Percentiles rank a stretch among this genome's conserved stretches.
Conservation (phyloP, 2,329 filamentous ascomycete genomes). For the Trichoderma breve region DNA sequence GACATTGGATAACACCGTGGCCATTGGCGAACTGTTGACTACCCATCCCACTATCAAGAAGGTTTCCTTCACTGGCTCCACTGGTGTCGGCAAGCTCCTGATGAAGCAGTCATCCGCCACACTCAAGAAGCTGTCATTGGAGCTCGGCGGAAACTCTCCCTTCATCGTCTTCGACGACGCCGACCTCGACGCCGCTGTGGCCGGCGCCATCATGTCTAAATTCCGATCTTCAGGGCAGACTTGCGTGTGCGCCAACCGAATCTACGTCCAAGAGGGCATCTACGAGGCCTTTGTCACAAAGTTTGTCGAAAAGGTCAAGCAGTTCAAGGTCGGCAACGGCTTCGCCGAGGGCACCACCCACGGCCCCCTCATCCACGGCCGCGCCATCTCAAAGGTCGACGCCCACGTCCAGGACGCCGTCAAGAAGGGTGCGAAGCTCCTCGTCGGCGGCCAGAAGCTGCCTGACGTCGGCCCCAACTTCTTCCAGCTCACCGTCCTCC, state of each 20-base stretch:
- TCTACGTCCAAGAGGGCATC: slow-evolving; percentile 75
- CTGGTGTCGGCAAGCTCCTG: slow-evolving; percentile 66
- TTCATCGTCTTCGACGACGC: slow-evolving; percentile 98
- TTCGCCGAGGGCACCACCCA: slow-evolving; percentile 71
- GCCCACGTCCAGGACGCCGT: slow-evolving; percentile 77
- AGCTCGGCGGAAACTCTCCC: slow-evolving; percentile 91
- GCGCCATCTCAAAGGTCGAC: slow-evolving; percentile 76
- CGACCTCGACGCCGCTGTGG: slow-evolving; percentile 79
- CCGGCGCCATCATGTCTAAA: slow-evolving; percentile 80
- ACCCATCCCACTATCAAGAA: slow-evolving; percentile 78
- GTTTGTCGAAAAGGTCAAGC: slow-evolving; percentile 69
- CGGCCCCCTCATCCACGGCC: slow-evolving; percentile 80
- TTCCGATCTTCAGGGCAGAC: slow-evolving; percentile 96
- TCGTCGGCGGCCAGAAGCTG: slow-evolving; percentile 72
- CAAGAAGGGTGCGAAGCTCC: slow-evolving; percentile 71
- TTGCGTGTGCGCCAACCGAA: slow-evolving; percentile 84
- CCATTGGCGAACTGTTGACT: slow-evolving; percentile 72
- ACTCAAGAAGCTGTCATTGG: slow-evolving; percentile 80
- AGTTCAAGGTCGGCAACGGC: slow-evolving; percentile 73
- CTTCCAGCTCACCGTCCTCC: slow-evolving; percentile 85
- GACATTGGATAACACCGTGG: slow-evolving; percentile 72
- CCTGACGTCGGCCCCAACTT: slow-evolving; percentile 79
- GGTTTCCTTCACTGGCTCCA: slow-evolving; percentile 89
- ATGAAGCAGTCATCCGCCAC: slow-evolving; percentile 88
- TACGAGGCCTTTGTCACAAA: slow-evolving; percentile 71